Conservation (phyloP, 2,329 filamentous ascomycete genomes). For the Phialophora chinensis region DNA sequence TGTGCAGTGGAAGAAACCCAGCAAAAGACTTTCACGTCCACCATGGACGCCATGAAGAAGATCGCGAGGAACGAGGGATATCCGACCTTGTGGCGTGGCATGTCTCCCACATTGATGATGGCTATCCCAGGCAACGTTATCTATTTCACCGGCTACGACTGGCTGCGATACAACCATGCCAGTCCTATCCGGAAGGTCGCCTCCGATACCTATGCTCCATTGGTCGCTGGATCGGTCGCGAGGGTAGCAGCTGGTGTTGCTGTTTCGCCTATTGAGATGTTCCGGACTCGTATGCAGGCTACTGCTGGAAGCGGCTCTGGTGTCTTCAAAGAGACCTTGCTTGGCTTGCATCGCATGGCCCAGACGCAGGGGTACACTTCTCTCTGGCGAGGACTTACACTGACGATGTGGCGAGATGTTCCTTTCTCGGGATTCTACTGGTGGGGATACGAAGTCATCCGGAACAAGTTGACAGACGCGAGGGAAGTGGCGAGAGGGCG, state of each 20-base stretch:
- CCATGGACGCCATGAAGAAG: slow-evolving; percentile 88
- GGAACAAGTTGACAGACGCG: slow-evolving; percentile 71
- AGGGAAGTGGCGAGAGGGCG: slow-evolving; percentile 61
- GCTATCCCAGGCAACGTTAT: slow-evolving; percentile 94
- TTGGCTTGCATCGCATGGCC: slow-evolving; percentile 80
- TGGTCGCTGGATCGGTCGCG: slow-evolving; percentile 79
- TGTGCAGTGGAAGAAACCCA: slow-evolving; percentile 90
- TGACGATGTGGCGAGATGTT: slow-evolving; percentile 96
- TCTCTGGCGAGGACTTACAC: slow-evolving; percentile 85
- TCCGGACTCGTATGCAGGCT: slow-evolving; percentile 89
- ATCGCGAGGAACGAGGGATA: slow-evolving; percentile 93
- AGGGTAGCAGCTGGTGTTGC: slow-evolving; percentile 79
- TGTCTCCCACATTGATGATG: slow-evolving; percentile 95
- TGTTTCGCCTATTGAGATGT: slow-evolving; percentile 91
- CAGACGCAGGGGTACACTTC: slow-evolving; percentile 75
- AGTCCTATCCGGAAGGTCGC: slow-evolving; percentile 72
- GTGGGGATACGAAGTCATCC: slow-evolving; percentile 92
- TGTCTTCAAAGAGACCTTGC: slow-evolving; percentile 79
- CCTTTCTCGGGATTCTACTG: slow-evolving; percentile 97
- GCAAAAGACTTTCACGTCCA: slow-evolving; percentile 83
- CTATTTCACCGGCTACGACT: slow-evolving; percentile 98
- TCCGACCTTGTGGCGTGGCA: slow-evolving; percentile 84
- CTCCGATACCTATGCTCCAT: slow-evolving; percentile 75
- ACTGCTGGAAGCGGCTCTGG: slow-evolving; percentile 63
- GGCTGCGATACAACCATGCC: slow-evolving; percentile 74